Conservation (phyloP, 257 asterid species). For the Handroanthus guayacan region DNA sequence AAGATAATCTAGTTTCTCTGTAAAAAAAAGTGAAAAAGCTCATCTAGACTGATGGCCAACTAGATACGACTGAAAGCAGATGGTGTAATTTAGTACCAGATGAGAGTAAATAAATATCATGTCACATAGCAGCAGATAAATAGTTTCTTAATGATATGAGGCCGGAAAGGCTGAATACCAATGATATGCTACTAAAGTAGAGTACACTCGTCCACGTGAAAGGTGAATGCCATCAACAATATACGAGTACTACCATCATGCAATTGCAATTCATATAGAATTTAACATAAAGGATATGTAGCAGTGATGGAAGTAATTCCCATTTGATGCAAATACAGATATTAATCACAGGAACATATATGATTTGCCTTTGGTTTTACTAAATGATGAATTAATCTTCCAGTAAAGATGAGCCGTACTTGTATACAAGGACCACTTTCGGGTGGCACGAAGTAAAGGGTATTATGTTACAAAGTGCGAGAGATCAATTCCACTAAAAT, state of each 20-base stretch:
- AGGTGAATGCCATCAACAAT: constrained; percentile 19
- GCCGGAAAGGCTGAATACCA: background rate
- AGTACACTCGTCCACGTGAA: background rate
- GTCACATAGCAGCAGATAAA: constrained; percentile 2
- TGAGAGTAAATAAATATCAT: no score
- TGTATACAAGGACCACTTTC: constrained; percentile 6
- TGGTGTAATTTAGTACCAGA: no score
- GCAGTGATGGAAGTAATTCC: constrained; percentile 5
- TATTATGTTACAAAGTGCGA: constrained; percentile 9
- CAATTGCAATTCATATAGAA: background rate
- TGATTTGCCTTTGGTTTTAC: background rate
- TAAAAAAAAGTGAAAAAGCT: background rate
- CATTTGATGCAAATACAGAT: background rate
- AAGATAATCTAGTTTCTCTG: background rate
- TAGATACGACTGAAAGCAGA: background rate
- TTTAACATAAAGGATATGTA: background rate
- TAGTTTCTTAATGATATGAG: background rate
- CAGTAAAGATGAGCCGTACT: background rate
- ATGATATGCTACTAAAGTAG: background rate
- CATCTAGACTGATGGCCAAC: background rate
- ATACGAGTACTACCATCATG: constrained; percentile 8
- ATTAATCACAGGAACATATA: background rate
- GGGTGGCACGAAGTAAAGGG: constrained; percentile 3
- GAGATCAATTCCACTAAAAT: constrained; percentile 13
- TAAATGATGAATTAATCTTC: background rate